phyloP scores from a whole-genome alignment of 768 basidiomycete genomes.

The Tulasnella sp. region DNA sequence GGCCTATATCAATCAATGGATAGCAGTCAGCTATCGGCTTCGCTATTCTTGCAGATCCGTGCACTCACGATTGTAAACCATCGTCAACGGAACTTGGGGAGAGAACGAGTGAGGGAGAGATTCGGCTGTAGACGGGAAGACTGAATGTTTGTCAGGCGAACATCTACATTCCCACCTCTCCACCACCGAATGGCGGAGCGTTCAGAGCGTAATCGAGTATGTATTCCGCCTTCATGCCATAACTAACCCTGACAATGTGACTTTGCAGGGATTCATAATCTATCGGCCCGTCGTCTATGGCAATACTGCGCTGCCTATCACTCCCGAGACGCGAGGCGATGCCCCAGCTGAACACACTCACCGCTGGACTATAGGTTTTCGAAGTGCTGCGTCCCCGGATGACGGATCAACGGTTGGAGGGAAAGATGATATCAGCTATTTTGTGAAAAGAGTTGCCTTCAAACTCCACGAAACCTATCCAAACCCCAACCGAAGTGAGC shows the following conservation, averaged over 20 bases:
- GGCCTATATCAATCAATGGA: constrained; percentile 31
- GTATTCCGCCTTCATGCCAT: constrained; percentile 8
- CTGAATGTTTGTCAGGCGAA: constrained; percentile 8
- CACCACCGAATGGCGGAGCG: constrained; percentile 5
- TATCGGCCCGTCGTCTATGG: constrained; percentile 91
- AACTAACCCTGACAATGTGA: constrained; percentile 13
- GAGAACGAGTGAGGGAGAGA: constrained; percentile 28
- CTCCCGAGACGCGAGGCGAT: constrained; percentile 52
- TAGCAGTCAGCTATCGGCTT: not conserved
- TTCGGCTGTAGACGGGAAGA: constrained; percentile 18
- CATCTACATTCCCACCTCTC: constrained; percentile 5
- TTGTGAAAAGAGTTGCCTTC: constrained; percentile 94
- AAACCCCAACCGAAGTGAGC: constrained; percentile 76
- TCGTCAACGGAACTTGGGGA: constrained; percentile 42
- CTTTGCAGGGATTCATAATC: constrained; percentile 65
- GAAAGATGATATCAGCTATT: constrained; percentile 79
- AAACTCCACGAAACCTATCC: constrained; percentile 95
- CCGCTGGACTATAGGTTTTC: constrained; percentile 90
- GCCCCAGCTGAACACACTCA: constrained; percentile 64
- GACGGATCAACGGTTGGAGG: constrained; percentile 75
- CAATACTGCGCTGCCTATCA: constrained; percentile 75
- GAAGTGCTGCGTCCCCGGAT: constrained; percentile 68
- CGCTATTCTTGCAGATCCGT: not conserved
- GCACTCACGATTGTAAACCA: constrained; percentile 45
- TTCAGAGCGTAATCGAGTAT: constrained; percentile 17